Evolutionary conservation across 148 eudicot genomes (phyloP).

Genomic region (Gaultheria prostrata): DNA sequence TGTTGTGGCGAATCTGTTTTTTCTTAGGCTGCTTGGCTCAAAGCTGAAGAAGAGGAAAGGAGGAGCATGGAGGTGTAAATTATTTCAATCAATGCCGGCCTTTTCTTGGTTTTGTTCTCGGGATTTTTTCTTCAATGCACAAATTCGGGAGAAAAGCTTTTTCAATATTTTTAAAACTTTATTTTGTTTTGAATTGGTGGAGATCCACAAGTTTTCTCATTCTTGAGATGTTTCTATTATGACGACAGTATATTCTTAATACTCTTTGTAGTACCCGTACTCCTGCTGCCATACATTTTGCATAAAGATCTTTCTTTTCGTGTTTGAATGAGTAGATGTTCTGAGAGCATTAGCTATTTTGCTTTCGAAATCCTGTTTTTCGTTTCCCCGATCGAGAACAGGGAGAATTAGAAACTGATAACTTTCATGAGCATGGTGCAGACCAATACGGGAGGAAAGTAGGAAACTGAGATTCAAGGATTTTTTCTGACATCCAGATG

Average conservation of each 20-base stretch:
- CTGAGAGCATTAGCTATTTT: too few relatives aligned
- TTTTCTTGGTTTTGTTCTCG: background rate
- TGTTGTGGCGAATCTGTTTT: background rate
- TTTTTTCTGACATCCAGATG: too few relatives aligned
- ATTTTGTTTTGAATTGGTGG: background rate
- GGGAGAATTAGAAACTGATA: background rate
- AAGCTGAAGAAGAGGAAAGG: conserved; percentile 82
- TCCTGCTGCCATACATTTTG: background rate
- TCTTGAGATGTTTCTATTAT: background rate
- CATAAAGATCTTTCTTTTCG: background rate
- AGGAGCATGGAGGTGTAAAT: conserved; percentile 28
- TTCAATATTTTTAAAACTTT: background rate
- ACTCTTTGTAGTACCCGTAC: background rate
- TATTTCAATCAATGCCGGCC: background rate
- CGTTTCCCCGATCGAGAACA: too few relatives aligned
- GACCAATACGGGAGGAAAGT: too few relatives aligned
- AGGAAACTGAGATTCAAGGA: too few relatives aligned
- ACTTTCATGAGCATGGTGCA: background rate
- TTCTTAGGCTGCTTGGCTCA: conserved; percentile 81
- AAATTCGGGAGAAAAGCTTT: background rate
- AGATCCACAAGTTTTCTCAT: background rate
- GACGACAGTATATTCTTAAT: background rate
- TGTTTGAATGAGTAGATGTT: background rate
- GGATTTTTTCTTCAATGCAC: background rate
- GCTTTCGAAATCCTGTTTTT: background rate